Conservation (phyloP, 225 moss, liverwort and hornwort genomes). For the Marchantia paleacea region DNA sequence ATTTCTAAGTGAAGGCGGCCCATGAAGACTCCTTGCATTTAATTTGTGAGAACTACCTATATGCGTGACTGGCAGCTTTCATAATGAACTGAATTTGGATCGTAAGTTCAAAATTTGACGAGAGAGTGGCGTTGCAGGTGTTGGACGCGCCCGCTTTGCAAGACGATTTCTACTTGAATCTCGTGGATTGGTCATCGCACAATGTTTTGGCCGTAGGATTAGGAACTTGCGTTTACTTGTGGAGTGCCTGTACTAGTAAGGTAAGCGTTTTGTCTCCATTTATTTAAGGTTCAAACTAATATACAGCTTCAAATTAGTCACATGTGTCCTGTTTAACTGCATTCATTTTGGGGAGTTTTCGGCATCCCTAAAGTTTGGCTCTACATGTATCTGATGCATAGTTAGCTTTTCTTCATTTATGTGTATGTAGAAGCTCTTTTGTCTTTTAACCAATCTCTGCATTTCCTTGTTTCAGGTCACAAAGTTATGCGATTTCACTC, state of each 20-base stretch:
- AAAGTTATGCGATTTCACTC: slow-evolving; percentile 87
- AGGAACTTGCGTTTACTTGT: slow-evolving; percentile 94
- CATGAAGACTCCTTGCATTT: no score
- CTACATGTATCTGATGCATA: neutral
- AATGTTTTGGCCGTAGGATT: slow-evolving; percentile 94
- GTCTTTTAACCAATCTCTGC: neutral
- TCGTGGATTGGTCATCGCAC: slow-evolving; percentile 98
- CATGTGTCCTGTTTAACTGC: no score
- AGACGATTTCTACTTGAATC: slow-evolving; percentile 95
- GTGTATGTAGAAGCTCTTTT: neutral
- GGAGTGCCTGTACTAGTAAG: slow-evolving; percentile 98
- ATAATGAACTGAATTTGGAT: no score
- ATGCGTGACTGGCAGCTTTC: no score
- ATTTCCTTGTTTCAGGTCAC: slow-evolving; percentile 50
- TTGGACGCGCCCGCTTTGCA: slow-evolving; percentile 98
- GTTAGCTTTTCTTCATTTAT: neutral
- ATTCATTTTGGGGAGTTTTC: neutral
- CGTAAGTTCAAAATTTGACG: neutral
- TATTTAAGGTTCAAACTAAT: no score
- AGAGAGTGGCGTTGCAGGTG: slow-evolving; percentile 33
- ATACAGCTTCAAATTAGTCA: neutral
- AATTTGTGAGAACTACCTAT: no score
- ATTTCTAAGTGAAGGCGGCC: no score
- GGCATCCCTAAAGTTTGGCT: neutral
- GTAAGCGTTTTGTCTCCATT: slow-evolving; percentile 12